phyloP scores from a whole-genome alignment of 2,329 filamentous ascomycete species.

The Colletotrichum sp. region DNA sequence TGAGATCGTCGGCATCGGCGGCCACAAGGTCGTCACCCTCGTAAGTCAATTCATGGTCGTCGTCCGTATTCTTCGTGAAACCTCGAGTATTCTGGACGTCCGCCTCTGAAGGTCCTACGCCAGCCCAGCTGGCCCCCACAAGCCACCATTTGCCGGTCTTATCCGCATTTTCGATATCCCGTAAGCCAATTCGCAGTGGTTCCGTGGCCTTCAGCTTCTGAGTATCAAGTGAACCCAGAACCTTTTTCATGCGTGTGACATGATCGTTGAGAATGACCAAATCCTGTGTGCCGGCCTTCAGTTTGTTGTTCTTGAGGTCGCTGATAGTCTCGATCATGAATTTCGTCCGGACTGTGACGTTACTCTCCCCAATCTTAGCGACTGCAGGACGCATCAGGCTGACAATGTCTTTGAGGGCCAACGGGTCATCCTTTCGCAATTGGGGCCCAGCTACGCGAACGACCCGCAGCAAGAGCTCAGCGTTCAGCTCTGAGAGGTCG shows the following conservation, averaged over 20 bases:
- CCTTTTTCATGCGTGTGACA: slow-evolving; percentile 86
- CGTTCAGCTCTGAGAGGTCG: slow-evolving; percentile 82
- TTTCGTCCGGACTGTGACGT: slow-evolving; percentile 84
- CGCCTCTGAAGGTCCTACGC: slow-evolving; percentile 30
- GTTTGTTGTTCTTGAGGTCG: slow-evolving; percentile 91
- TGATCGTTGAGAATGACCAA: slow-evolving; percentile 80
- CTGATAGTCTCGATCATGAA: slow-evolving; percentile 98
- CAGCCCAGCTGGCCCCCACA: slow-evolving; percentile 89
- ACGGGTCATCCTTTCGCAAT: slow-evolving; percentile 86
- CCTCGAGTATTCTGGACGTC: neutral
- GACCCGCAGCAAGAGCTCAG: slow-evolving; percentile 84
- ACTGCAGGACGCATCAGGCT: slow-evolving; percentile 77
- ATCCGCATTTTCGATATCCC: slow-evolving; percentile 82
- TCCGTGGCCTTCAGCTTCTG: slow-evolving; percentile 74
- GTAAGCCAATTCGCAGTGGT: slow-evolving; percentile 80
- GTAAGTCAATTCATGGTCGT: slow-evolving; percentile 22
- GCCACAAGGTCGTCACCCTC: slow-evolving; percentile 31
- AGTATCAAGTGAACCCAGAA: slow-evolving; percentile 77
- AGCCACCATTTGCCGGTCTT: slow-evolving; percentile 98
- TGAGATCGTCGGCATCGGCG: slow-evolving; percentile 42
- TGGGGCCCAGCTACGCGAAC: slow-evolving; percentile 83
- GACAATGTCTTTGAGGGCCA: slow-evolving; percentile 87
- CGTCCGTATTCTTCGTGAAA: neutral
- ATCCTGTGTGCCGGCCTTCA: slow-evolving; percentile 75
- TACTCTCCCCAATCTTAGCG: slow-evolving; percentile 68